Evolutionary conservation across 202 grass and related monocot genomes (phyloP), one percentile per base, ranked within the genome.

Genomic region (Musa balbisiana): DNA sequence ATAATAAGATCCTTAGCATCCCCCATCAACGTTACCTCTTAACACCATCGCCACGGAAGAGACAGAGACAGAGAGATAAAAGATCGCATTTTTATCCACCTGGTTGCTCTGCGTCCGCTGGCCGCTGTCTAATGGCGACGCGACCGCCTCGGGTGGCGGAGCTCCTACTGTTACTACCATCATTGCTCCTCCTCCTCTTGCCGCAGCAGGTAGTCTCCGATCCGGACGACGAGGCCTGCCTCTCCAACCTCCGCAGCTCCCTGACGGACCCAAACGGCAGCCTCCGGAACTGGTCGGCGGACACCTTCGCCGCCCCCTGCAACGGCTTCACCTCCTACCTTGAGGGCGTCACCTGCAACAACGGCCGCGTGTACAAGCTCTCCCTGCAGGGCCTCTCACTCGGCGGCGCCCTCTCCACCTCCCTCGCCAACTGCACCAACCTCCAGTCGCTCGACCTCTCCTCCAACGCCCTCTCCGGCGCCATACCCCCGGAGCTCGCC

Each of bases 361-460:
- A 52, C 69, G 69, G 69, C 50, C 69, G 69, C 50, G 49, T 72
- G 10, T 72, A 72, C 69, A 72, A 72, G 50, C 69, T 72, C n/a
- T 72, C 69, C n/a, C 69, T 72, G 26, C 49, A 17, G 19, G 51
- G 19, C 17, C 50, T 52, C 11, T 72, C 69, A 50, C 69, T 72
- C 50, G n/a, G 49, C 69, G 69, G 69, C n/a, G 21, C 19, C 50
- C n/a, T 72, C 69, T 72, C 69, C 49, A 9, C 69, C 20, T 72
- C 11, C 49, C 69, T 72, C 17, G 69, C 69, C 19, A 72, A 72
- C 50, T 72, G 69, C 19, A 52, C 69, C 49, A 72, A 72, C 17
- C 69, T 72, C 69, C 69, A 72, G 69, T 72, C 69, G 49, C n/a
- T 72, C n/a, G 69, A 72, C 50, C 69, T 72, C 69, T 72, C 69